Evolutionary conservation across 495 filamentous ascomycete species (phyloP).

Genomic region (Friedmanniomyces simplex): DNA sequence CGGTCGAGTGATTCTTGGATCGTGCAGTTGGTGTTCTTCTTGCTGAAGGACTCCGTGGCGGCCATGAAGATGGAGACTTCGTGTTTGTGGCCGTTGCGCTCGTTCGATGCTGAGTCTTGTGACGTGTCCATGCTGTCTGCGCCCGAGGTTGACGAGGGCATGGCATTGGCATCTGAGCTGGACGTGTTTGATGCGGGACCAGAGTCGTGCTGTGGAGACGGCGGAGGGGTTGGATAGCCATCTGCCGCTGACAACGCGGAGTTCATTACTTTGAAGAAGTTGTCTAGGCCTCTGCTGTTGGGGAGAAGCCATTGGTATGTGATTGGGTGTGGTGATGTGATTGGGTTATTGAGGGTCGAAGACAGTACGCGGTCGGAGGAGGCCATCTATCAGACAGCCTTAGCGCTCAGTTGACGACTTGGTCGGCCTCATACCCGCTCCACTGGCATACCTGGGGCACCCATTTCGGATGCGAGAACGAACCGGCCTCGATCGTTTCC

Average conservation of each 20-base stretch:
- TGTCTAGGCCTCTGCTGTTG: constrained; percentile 70
- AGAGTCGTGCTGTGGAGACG: constrained; percentile 20
- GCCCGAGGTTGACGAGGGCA: constrained; percentile 26
- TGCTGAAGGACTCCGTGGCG: constrained; percentile 84
- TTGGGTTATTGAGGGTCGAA: constrained; percentile 52
- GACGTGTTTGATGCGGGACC: constrained; percentile 38
- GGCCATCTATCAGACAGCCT: constrained; percentile 57
- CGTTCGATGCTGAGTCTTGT: constrained; percentile 2
- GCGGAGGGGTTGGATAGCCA: constrained; percentile 29
- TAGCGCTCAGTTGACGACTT: too few species aligned
- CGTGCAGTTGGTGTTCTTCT: constrained; percentile 82
- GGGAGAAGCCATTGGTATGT: constrained; percentile 91
- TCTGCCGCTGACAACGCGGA: constrained; percentile 30
- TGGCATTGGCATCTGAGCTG: constrained; percentile 30
- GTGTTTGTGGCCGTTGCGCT: constrained; percentile 27
- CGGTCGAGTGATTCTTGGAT: constrained; percentile 70
- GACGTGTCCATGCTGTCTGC: constrained; percentile 27
- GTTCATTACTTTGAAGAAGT: constrained; percentile 36
- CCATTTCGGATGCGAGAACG: constrained; percentile 96
- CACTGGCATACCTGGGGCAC: constrained; percentile 66
- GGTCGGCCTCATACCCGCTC: too few species aligned
- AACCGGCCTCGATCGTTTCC: constrained; percentile 82
- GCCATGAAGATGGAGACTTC: constrained; percentile 90
- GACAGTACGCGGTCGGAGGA: constrained; percentile 76
- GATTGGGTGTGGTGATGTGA: constrained; percentile 51